A percentile compares a stretch with the other conserved stretches of the same genome.
phyloP scores from a whole-genome alignment of 2,329 filamentous ascomycete species.

The Hymenoscyphus linearis region DNA sequence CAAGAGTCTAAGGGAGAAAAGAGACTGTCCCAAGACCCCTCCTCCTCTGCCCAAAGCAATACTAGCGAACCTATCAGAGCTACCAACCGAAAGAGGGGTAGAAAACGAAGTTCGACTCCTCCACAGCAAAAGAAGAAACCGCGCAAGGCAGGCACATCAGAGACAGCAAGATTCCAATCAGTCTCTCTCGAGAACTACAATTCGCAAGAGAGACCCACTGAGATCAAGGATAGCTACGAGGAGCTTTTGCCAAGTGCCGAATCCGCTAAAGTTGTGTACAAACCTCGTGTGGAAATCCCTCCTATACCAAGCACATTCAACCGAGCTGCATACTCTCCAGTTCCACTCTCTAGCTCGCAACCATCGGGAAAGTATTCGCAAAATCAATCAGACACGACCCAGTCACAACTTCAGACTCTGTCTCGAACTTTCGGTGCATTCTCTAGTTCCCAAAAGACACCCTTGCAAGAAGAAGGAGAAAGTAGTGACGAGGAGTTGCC shows the following conservation, averaged over 20 bases:
- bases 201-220: conserved; percentile 4
- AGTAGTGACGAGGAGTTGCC: background rate
- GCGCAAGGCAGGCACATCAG: conserved; percentile 3
- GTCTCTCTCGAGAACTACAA: conserved; percentile 10
- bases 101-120: too few species aligned
- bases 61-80: conserved; percentile 18
- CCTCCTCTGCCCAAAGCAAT: conserved; percentile 1
- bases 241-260: conserved; percentile 4
- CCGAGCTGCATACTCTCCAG: conserved; percentile 9
- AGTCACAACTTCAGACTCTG: conserved; percentile 4
- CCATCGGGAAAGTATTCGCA: background rate
- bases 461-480: background rate
- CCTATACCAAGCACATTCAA: conserved; percentile 11
- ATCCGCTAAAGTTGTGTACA: background rate
- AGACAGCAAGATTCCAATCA: conserved; percentile 10
- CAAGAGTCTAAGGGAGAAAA: background rate
- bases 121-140: background rate
- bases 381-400: background rate
- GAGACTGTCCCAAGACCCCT: background rate
- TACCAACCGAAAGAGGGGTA: conserved; percentile 9
- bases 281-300: conserved; percentile 14
- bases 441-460: background rate
- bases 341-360: background rate
- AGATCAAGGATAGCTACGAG: conserved; percentile 28
- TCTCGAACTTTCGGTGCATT: conserved; percentile 1